Evolutionary conservation across 768 basidiomycete genomes (phyloP), one percentile per base, ranked within the genome.

Genomic region (Naematelia aurantialba): DNA sequence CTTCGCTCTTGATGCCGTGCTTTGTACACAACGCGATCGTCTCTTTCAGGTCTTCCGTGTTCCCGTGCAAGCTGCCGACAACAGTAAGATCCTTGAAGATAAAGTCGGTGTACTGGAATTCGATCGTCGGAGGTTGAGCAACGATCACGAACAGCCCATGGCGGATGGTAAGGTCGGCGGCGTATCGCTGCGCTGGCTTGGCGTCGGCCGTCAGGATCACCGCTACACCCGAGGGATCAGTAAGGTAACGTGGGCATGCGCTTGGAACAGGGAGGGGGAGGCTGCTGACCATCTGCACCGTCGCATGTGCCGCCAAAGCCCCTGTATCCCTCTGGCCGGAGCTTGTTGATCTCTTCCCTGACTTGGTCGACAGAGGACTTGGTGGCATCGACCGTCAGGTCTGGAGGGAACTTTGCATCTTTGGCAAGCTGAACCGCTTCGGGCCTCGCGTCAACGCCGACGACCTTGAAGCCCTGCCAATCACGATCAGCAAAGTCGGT

Each of bases 141-240:
- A 62, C 61, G 19, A 62, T 21, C 19, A 66, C 57, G 31, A 66
- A n/a, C 11, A 53, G 46, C n/a, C 65, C 65, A 42, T 66, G 65
- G 39, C 46, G 42, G 5, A 55, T 30, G 5, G 53, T 52, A 13
- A 66, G 19, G 14, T 22, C 19, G n/a, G 46, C 14, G 4, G 57
- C 65, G 50, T 56, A 66, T 12, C 24, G n/a, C 19, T 60, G 61
- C 3, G 61, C 53, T 5, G 60, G 29, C 11, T 21, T 13, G n/a
- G 63, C 50, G 47, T 65, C 63, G 24, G 63, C 55, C 4, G 56
- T 55, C 5, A 58, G 39, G 44, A 64, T 60, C 22, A 60, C 52
- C 13, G 55, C 62, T n/a, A n/a, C n/a, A n/a, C n/a, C n/a, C n/a
- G n/a, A n/a, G n/a, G n/a, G n/a, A n/a, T n/a, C n/a, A n/a, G n/a